These are phyloP conservation scores for Fusarium sp. DNA, from an alignment of 2,329 filamentous ascomycete genomes.

Conservation along the genomic window DNA sequence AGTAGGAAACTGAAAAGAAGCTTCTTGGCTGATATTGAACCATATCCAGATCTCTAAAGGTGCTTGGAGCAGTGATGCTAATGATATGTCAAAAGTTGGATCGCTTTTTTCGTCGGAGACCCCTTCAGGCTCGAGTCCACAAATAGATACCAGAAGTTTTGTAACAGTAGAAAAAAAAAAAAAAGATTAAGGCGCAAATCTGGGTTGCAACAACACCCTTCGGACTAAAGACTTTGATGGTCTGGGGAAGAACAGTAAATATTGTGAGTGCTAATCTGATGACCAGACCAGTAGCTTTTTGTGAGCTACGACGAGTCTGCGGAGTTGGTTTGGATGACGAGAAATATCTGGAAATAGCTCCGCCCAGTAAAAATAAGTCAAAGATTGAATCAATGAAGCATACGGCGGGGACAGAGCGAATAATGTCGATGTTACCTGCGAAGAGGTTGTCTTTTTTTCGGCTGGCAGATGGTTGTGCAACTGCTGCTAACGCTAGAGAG, in stretches of 20 bases:
- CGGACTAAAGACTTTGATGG: slow-evolving; percentile 4
- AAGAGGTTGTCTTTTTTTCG: not conserved
- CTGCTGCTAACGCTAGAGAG: slow-evolving; percentile 10
- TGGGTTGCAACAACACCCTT: slow-evolving; percentile 5
- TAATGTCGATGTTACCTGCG: slow-evolving; percentile 6
- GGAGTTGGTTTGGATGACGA: not conserved
- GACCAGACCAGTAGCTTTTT: not conserved
- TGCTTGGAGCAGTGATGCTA: not conserved
- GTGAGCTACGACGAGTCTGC: not conserved
- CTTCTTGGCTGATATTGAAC: not conserved
- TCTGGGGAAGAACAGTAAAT: not conserved
- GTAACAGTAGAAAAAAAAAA: not conserved
- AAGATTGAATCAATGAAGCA: not conserved
- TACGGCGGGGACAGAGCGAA: not conserved
- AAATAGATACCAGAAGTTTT: slow-evolving; percentile 1
- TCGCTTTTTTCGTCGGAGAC: fast-evolving
- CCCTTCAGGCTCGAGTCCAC: not conserved
- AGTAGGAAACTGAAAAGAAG: not conserved
- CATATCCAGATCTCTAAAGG: slow-evolving; percentile 20
- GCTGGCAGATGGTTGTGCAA: not conserved
- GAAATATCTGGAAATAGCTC: fast-evolving
- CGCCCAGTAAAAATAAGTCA: not conserved
- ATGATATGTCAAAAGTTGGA: fast-evolving
- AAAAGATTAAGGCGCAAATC: not conserved
- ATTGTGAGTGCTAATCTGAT: not conserved